Evolutionary conservation across 192 early-diverging fungal genomes (phyloP).

Genomic region (Spizellomyces sp.): DNA sequence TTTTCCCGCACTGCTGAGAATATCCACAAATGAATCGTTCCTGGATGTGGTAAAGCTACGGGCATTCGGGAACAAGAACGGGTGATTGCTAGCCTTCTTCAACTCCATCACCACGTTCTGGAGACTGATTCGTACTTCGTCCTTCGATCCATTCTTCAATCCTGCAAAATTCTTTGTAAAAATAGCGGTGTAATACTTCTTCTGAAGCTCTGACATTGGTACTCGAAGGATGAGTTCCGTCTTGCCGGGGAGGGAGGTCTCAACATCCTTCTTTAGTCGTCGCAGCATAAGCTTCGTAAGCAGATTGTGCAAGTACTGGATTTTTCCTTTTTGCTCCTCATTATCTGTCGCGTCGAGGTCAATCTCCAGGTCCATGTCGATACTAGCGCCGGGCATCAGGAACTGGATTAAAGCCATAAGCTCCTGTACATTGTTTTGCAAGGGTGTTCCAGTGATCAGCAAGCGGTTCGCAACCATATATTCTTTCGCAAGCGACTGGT

Average conservation of each 20-base stretch:
- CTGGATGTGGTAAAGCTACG: conserved; percentile 48
- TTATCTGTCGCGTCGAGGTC: conserved; percentile 60
- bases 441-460: conserved; percentile 97
- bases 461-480: conserved; percentile 90
- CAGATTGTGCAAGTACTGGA: conserved; percentile 78
- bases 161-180: conserved; percentile 90
- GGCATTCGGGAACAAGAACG: conserved; percentile 65
- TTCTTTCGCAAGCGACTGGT: conserved; percentile 78
- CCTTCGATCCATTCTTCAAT: conserved; percentile 65
- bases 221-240: conserved; percentile 96
- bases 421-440: conserved; percentile 97
- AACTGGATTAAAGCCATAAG: conserved; percentile 88
- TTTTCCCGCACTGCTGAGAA: conserved; percentile 94
- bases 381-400: conserved; percentile 78
- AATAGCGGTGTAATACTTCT: conserved; percentile 94
- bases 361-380: conserved; percentile 80
- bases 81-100: conserved; percentile 97
- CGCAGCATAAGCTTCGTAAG: conserved; percentile 92
- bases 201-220: conserved; percentile 86
- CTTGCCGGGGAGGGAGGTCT: conserved; percentile 94
- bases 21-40: conserved; percentile 77
- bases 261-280: conserved; percentile 97
- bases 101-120: conserved; percentile 96
- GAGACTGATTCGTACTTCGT: conserved; percentile 66
- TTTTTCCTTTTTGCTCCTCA: conserved; percentile 71